These are phyloP conservation scores for Erodium texanum DNA, from an alignment of 441 rosid species.

Conservation along the genomic window DNA sequence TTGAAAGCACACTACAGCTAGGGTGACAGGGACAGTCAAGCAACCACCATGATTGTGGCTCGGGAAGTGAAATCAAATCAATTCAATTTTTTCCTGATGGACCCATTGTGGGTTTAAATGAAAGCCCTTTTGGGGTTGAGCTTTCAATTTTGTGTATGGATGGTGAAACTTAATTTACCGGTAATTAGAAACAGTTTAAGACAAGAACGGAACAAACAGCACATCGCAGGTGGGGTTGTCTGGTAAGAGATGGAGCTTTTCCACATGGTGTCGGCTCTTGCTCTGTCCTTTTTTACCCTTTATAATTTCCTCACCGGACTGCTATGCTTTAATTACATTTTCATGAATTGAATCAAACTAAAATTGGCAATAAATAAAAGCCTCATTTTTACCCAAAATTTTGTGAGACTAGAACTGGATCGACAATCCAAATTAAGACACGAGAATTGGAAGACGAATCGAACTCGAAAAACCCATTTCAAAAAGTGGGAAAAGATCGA, in stretches of 20 bases:
- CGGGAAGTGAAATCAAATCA: neutral
- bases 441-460: neutral
- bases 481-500: neutral
- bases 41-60: slow-evolving; percentile 11
- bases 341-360: no score
- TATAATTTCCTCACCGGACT: neutral
- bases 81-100: no score
- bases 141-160: neutral
- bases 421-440: neutral
- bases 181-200: slow-evolving; percentile 6
- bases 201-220: slow-evolving; percentile 17
- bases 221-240: slow-evolving; percentile 22
- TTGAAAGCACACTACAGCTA: slow-evolving; percentile 4
- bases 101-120: no score
- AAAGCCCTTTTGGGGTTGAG: slow-evolving; percentile 15
- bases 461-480: neutral
- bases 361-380: no score
- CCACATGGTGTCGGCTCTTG: slow-evolving; percentile 16
- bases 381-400: no score
- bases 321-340: no score
- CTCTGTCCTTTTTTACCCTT: neutral
- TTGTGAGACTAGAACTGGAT: no score
- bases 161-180: slow-evolving; percentile 16
- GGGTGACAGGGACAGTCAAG: slow-evolving; percentile 6
- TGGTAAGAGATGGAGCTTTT: slow-evolving; percentile 14